Evolutionary conservation across 495 filamentous ascomycete genomes (phyloP), one percentile per base, ranked within the genome.

Genomic region (Penicillium atrosanguineum): DNA sequence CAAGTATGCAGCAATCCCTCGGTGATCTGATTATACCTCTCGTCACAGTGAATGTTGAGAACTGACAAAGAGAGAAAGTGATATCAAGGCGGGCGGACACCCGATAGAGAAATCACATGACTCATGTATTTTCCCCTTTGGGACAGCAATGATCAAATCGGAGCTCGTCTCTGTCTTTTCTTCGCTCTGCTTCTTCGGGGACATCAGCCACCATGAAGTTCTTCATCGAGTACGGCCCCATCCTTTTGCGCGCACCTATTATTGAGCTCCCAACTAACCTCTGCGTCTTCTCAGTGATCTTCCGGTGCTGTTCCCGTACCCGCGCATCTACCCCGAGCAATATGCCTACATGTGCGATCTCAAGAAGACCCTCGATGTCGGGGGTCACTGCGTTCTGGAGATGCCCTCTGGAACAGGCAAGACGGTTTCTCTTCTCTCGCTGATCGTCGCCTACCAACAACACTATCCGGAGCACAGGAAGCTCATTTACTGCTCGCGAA

Each of bases 321-420:
- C 94, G 50, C 82, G 90, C 55, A 96, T 97, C 65, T 97, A 97
- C 69, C 95, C 94, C 71, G 91, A 96, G 68, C 91, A 96, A 87
- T 96, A 95, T 95, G 91, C 86, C 57, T 98, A 98, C 74, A 99
- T 99, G 94, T 93, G 89, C 62, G 95, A 96, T 77, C 83, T 99
- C 70, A 99, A 99, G 70, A 87, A 83, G 69, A 97, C 93, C 25
- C 87, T 99, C 65, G 94, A 97, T 79, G 89, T 85, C 25, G 87
- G 87, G 52, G 95, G 95, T 54, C 90, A 97, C 75, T 95, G 91
- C 72, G 92, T 99, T n/a, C 76, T 99, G 64, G 94, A 99, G 74
- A 99, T 99, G 94, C 94, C 94, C 76, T 99, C 94, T 49, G 94
- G 94, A n/a, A 99, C 94, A 25, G 94, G 94, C 45, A 99, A 99